A percentile compares a stretch with the other conserved stretches of the same genome.
phyloP scores from a whole-genome alignment of 257 asterid genomes.

The Solanum chilense region DNA sequence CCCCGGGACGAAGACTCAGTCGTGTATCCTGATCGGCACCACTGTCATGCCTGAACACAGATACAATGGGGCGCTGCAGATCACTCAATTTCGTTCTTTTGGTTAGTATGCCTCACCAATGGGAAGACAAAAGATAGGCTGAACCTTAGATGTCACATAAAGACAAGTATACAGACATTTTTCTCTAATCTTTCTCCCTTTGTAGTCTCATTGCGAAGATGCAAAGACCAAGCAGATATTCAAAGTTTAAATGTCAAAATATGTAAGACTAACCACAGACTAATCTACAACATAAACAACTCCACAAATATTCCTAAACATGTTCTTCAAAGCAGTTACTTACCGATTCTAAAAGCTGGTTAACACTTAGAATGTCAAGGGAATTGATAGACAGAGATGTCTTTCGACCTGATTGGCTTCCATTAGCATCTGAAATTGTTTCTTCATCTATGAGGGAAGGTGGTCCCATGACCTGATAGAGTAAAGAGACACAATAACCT shows the following conservation, averaged over 20 bases:
- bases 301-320: neutral
- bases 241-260: neutral
- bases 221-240: neutral
- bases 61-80: neutral
- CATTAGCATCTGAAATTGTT: slow-evolving; percentile 22
- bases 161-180: neutral
- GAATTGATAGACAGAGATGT: slow-evolving; percentile 31
- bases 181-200: neutral
- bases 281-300: neutral
- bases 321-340: slow-evolving; percentile 5
- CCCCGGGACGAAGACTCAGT: neutral
- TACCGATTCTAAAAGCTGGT: slow-evolving; percentile 45
- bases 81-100: neutral
- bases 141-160: neutral
- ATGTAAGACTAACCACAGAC: neutral
- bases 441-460: slow-evolving; percentile 25
- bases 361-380: slow-evolving; percentile 30
- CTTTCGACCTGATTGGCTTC: slow-evolving; percentile 39
- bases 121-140: neutral
- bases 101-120: neutral
- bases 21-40: neutral
- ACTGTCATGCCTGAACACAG: neutral
- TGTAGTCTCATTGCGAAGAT: neutral
- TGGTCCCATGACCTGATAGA: slow-evolving; percentile 22
- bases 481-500: neutral